phyloP scores from a whole-genome alignment of 768 basidiomycete genomes.

The Rhodotorula diobovata region DNA sequence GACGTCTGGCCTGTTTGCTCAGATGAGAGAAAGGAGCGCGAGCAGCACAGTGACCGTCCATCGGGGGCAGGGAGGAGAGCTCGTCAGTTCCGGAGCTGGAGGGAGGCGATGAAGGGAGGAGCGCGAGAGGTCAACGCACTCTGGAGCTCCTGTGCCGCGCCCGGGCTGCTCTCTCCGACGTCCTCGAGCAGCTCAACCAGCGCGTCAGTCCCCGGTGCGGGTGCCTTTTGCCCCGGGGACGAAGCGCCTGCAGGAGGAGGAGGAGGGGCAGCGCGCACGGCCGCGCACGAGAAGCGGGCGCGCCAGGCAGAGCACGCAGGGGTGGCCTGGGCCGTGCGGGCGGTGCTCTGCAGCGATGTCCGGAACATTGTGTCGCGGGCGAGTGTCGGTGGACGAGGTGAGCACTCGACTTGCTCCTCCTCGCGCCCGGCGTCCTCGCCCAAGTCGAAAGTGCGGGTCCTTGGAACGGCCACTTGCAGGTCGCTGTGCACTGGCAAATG shows the following conservation, averaged over 20 bases:
- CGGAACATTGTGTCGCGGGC: background rate
- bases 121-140: background rate
- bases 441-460: background rate
- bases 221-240: background rate
- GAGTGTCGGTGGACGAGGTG: background rate
- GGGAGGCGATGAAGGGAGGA: background rate
- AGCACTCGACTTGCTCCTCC: too few species aligned
- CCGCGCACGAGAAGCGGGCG: background rate
- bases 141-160: background rate
- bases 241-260: background rate
- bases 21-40: background rate
- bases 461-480: too few species aligned
- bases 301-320: background rate
- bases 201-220: background rate
- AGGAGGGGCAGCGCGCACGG: background rate
- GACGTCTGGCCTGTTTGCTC: slow-evolving; percentile 13
- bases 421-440: background rate
- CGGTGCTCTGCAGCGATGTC: background rate
- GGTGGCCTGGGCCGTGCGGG: background rate
- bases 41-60: too few species aligned
- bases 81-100: background rate
- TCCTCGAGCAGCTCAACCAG: background rate
- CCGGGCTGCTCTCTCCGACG: background rate
- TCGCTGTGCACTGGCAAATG: too few species aligned
- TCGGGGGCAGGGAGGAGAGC: background rate